Evolutionary conservation across 2,329 filamentous ascomycete genomes (phyloP).

Genomic region (Fusarium torulosum): DNA sequence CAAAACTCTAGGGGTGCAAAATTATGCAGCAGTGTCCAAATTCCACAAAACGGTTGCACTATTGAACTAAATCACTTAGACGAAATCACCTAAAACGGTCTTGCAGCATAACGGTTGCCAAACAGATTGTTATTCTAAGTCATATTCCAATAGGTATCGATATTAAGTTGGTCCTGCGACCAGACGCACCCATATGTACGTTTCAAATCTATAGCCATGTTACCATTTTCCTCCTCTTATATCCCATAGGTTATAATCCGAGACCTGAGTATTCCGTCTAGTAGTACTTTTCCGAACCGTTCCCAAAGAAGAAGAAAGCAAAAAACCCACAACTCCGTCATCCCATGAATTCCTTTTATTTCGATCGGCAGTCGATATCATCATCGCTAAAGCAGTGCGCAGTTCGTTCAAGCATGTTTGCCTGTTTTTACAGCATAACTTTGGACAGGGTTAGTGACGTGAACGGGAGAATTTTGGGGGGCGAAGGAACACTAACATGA

Average conservation of each 20-base stretch:
- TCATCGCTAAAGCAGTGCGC: constrained; percentile 42
- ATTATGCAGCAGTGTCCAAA: constrained; percentile 32
- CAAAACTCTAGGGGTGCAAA: constrained; percentile 43
- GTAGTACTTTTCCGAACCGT: constrained; percentile 48
- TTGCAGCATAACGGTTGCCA: constrained; percentile 2
- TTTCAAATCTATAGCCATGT: constrained; percentile 44
- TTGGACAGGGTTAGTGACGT: constrained; percentile 29
- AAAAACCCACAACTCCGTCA: constrained; percentile 43
- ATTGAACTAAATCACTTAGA: constrained; percentile 5
- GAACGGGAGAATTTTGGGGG: background rate
- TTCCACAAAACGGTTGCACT: constrained; percentile 22
- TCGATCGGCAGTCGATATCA: constrained; percentile 45
- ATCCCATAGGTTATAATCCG: constrained; percentile 39
- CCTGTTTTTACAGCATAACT: constrained; percentile 34
- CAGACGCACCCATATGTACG: constrained; percentile 44
- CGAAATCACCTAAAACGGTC: constrained; percentile 7
- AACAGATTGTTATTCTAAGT: constrained; percentile 19
- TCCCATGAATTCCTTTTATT: constrained; percentile 40
- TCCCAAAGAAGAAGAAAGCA: constrained; percentile 43
- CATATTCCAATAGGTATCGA: constrained; percentile 20
- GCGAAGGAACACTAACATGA: constrained; percentile 31
- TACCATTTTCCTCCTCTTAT: constrained; percentile 41
- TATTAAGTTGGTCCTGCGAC: constrained; percentile 41
- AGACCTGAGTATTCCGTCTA: constrained; percentile 44
- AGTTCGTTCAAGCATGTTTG: constrained; percentile 32